Percentiles rank a stretch among this genome's conserved stretches.
Conservation (phyloP, 768 basidiomycete genomes). For the Sutorius australiensis region DNA sequence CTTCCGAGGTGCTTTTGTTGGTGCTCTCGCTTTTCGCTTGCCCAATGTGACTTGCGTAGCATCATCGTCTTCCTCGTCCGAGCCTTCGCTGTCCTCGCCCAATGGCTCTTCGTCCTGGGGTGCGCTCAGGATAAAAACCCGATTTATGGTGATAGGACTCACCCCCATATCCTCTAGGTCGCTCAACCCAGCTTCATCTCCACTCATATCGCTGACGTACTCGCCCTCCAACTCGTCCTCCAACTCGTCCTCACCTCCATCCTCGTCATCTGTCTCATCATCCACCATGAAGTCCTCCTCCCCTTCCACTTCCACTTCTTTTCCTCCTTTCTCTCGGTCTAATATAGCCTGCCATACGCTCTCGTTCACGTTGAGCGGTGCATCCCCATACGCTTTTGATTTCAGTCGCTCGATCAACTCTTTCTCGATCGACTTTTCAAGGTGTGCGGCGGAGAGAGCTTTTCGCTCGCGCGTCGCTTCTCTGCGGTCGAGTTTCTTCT, state of each 20-base stretch:
- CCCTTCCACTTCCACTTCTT: constrained; percentile 42
- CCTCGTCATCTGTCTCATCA: constrained; percentile 55
- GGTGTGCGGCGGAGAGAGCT: constrained; percentile 90
- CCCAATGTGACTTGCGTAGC: constrained; percentile 47
- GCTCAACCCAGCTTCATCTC: constrained; percentile 40
- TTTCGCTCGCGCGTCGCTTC: constrained; percentile 93
- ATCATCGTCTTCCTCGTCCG: constrained; percentile 38
- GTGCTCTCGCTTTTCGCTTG: constrained; percentile 60
- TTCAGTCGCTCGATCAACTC: constrained; percentile 95
- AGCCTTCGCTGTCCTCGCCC: constrained; percentile 44
- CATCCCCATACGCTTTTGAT: constrained; percentile 95
- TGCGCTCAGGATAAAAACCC: constrained; percentile 18
- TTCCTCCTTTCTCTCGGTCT: constrained; percentile 64
- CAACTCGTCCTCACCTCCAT: constrained; percentile 44
- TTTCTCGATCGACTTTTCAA: constrained; percentile 93
- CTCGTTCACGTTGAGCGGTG: constrained; percentile 97
- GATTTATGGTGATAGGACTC: constrained; percentile 24
- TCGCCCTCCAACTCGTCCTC: constrained; percentile 51
- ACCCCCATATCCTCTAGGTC: constrained; percentile 68
- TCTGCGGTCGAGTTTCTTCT: constrained; percentile 94
- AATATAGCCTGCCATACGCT: constrained; percentile 91
- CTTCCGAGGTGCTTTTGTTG: constrained; percentile 43
- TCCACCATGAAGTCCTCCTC: constrained; percentile 42
- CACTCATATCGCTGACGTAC: constrained; percentile 55
- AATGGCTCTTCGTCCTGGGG: constrained; percentile 32